phyloP scores from a whole-genome alignment of 805 yeast genomes.

The Lipomyces chichibuensis region DNA sequence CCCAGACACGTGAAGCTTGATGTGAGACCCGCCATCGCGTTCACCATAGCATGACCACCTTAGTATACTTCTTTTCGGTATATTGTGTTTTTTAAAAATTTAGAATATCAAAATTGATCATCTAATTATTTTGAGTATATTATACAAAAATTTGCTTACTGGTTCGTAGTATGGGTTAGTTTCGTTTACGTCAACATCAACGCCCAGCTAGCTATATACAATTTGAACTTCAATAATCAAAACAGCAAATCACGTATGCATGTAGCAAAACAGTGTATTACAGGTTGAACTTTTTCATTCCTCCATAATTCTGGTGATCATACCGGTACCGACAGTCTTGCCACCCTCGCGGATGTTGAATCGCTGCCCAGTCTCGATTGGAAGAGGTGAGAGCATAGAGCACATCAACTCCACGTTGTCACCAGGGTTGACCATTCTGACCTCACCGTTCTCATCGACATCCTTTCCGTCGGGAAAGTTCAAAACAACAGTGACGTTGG shows the following conservation, averaged over 20 bases:
- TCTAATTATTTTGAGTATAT: neutral
- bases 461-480: conserved; percentile 73
- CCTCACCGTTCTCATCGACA: conserved; percentile 29
- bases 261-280: neutral
- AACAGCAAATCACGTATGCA: neutral
- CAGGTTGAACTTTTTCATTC: conserved; percentile 40
- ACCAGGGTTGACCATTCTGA: conserved; percentile 81
- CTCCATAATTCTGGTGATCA: conserved; percentile 88
- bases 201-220: neutral
- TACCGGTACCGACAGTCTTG: conserved; percentile 98
- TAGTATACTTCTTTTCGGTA: too few relatives aligned
- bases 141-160: neutral
- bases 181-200: neutral
- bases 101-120: neutral
- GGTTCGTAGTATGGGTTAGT: neutral
- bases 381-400: conserved; percentile 85
- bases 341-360: conserved; percentile 99
- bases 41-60: too few relatives aligned
- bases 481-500: conserved; percentile 88
- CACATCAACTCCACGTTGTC: conserved; percentile 97
- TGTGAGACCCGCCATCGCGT: too few relatives aligned
- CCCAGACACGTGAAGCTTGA: neutral
- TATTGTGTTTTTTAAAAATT: too few relatives aligned
- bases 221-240: neutral
- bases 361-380: conserved; percentile 95